Conservation (phyloP, 169 alveolate species). For the Plasmodium knowlesi region DNA sequence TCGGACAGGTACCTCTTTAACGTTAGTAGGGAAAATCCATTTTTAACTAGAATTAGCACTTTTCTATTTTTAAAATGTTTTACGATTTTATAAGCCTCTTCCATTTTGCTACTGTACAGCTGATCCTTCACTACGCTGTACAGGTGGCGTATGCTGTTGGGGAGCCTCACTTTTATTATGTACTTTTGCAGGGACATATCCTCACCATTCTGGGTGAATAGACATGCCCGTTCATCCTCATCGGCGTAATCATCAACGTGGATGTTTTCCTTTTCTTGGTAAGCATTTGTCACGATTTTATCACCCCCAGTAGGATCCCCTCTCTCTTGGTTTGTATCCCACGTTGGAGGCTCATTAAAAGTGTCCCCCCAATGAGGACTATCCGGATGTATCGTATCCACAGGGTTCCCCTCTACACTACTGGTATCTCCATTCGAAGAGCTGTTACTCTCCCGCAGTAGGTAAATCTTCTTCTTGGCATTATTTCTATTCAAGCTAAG, state of each 20-base stretch:
- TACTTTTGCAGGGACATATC: slow-evolving; percentile 25
- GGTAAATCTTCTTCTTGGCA: slow-evolving; percentile 44
- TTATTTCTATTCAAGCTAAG: slow-evolving; percentile 34
- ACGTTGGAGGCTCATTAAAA: neutral
- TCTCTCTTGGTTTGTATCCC: neutral
- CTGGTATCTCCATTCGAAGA: neutral
- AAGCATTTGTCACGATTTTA: neutral
- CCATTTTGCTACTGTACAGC: slow-evolving; percentile 30
- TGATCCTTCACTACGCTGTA: slow-evolving; percentile 37
- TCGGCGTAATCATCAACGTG: neutral
- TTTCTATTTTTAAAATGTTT: slow-evolving; percentile 29
- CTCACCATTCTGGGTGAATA: neutral
- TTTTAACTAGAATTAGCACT: slow-evolving; percentile 50
- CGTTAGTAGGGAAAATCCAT: slow-evolving; percentile 49
- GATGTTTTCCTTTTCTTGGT: slow-evolving; percentile 3
- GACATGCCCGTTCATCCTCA: neutral
- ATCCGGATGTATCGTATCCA: neutral
- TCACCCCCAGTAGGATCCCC: neutral
- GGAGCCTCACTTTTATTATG: slow-evolving; percentile 51
- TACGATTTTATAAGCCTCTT: slow-evolving; percentile 37
- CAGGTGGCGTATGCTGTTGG: slow-evolving; percentile 44
- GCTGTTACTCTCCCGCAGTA: slow-evolving; percentile 37
- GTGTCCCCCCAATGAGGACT: neutral
- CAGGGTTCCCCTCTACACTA: neutral
- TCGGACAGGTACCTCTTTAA: slow-evolving; percentile 21